These are phyloP conservation scores for Emergomyces pasteurianus DNA, from an alignment of 2,329 filamentous ascomycete genomes.

Conservation along the genomic window DNA sequence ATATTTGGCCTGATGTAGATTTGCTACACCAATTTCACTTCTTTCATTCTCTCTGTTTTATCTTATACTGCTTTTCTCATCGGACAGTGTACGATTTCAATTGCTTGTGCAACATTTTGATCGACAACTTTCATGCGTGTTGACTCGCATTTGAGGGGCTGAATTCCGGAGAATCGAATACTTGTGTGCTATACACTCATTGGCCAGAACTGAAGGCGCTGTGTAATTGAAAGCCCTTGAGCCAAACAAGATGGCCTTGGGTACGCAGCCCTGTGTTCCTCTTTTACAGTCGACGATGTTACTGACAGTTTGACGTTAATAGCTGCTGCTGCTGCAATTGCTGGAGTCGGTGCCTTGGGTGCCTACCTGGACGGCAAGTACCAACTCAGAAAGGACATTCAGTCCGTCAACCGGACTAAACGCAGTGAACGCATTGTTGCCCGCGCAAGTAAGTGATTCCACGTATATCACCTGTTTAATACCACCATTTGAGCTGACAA, in stretches of 20 bases:
- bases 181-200: background rate
- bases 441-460: background rate
- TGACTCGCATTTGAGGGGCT: background rate
- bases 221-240: background rate
- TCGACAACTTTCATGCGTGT: background rate
- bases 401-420: constrained; percentile 32
- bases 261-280: background rate
- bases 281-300: background rate
- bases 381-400: constrained; percentile 52
- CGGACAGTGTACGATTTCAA: background rate
- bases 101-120: background rate
- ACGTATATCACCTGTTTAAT: background rate
- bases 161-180: background rate
- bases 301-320: background rate
- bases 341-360: constrained; percentile 32
- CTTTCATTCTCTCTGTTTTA: background rate
- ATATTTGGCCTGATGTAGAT: background rate
- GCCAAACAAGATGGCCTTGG: constrained; percentile 4
- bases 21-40: background rate
- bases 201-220: background rate
- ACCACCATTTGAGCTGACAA: background rate
- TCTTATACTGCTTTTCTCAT: background rate
- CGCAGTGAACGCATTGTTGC: constrained; percentile 35
- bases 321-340: constrained; percentile 17
- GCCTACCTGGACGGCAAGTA: constrained; percentile 60